Base-by-base conservation (phyloP, 306 rosid genomes). In the Myrica gale region DNA sequence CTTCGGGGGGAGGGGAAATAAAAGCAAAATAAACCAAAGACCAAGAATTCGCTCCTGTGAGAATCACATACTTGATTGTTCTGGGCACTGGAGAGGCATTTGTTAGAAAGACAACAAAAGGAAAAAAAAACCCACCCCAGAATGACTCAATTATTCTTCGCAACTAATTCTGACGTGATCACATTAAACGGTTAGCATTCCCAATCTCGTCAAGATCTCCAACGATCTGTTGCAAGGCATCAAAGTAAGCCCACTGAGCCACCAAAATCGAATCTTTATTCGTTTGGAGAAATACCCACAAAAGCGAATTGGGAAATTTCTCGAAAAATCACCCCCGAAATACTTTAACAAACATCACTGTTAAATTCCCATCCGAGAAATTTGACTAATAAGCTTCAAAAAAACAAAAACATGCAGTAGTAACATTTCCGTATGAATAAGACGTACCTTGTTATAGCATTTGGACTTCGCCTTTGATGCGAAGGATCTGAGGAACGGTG, bases 401-500 rank as follows among this genome's bases (percentile, higher is more conserved):
- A 77, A 69, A 78, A 37, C 46, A 55, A 20, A 52, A 26, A 19
- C 37, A 56, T 72, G 7, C 44, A 74, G 52, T 43, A 73, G 67
- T 79, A 11, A 19, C 21, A 42, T 45, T 16, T 51, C 15, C 20
- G 6, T 21, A 23, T 65, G 61, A 9, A 65, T 6, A 74, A 23
- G 54, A 60, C 9, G 7, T 65, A 75, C 78, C 75, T n/a, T 73
- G 51, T 69, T 72, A 78, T 44, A 63, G 72, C 77, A 81, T 73
- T 66, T 8, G 48, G 23, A 48, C 68, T 76, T 58, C 6, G 42
- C 26, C 12, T 70, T 77, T 37, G 82, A 65, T 45, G 68, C 13
- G 16, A 54, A 46, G 75, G 89, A 88, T 79, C 83, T 76, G 71
- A 66, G 52, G 73, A 39, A 75, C 83, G 69, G 79, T 15, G 82